Percentiles rank a stretch among this genome's conserved stretches.
phyloP scores from a whole-genome alignment of 2,329 filamentous ascomycete species.

The Pochonia chlamydosporia region DNA sequence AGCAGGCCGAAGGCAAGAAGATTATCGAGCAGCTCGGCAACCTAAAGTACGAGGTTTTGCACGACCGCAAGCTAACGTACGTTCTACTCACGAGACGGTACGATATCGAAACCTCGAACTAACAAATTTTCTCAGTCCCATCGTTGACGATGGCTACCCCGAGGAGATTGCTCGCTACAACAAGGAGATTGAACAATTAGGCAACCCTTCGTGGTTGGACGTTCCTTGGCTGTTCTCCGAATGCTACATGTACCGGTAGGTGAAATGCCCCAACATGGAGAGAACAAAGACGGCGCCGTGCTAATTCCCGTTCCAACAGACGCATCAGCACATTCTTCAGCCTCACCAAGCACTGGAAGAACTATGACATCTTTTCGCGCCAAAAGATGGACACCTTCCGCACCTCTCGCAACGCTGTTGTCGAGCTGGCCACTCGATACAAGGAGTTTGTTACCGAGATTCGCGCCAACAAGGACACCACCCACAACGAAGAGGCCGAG shows the following conservation, averaged over 20 bases:
- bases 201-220: slow-evolving; percentile 73
- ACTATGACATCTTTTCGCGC: slow-evolving; percentile 81
- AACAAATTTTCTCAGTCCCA: slow-evolving; percentile 44
- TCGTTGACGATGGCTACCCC: slow-evolving; percentile 68
- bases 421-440: slow-evolving; percentile 78
- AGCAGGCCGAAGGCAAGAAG: slow-evolving; percentile 73
- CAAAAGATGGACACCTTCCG: slow-evolving; percentile 92
- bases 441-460: slow-evolving; percentile 66
- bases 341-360: slow-evolving; percentile 75
- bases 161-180: slow-evolving; percentile 87
- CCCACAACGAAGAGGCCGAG: slow-evolving; percentile 61
- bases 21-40: slow-evolving; percentile 74
- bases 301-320: slow-evolving; percentile 26
- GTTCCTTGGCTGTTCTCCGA: slow-evolving; percentile 87
- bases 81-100: no score
- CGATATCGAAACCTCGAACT: neutral
- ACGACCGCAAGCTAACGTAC: slow-evolving; percentile 74
- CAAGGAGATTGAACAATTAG: slow-evolving; percentile 69
- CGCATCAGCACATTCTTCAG: slow-evolving; percentile 77
- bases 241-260: slow-evolving; percentile 84
- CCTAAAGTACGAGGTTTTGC: slow-evolving; percentile 93
- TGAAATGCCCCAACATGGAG: neutral
- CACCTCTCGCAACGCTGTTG: slow-evolving; percentile 78
- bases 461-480: slow-evolving; percentile 43
- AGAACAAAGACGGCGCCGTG: neutral